phyloP scores from a whole-genome alignment of 441 rosid species.

The Dalechampia spathulata region DNA sequence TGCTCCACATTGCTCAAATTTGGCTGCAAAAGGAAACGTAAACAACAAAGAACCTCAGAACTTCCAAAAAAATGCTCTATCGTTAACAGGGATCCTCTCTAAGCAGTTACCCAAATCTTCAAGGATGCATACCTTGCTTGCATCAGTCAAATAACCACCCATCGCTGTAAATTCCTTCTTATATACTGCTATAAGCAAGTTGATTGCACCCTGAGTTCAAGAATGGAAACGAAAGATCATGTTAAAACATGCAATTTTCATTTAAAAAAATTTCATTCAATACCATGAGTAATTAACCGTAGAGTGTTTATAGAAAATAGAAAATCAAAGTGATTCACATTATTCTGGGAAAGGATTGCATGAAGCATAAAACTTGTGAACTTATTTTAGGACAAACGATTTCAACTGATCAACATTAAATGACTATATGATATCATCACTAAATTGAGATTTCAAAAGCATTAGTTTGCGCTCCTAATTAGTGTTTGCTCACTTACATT shows the following conservation, averaged over 20 bases:
- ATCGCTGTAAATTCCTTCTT: slow-evolving; percentile 62
- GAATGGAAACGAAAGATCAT: not conserved
- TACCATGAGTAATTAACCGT: not conserved
- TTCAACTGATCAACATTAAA: not conserved
- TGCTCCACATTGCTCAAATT: slow-evolving; percentile 68
- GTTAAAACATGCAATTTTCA: not conserved
- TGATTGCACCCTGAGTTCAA: slow-evolving; percentile 78
- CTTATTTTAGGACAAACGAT: not conserved
- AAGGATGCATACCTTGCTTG: slow-evolving; percentile 53
- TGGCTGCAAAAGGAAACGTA: slow-evolving; percentile 41
- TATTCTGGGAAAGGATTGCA: too few species aligned
- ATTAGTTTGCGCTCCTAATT: not conserved
- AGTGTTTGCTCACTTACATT: not conserved
- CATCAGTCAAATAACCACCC: slow-evolving; percentile 69
- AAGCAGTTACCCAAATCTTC: slow-evolving; percentile 6
- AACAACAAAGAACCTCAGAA: slow-evolving; percentile 1
- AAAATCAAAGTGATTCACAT: not conserved
- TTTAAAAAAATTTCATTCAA: too few species aligned
- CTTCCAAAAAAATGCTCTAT: slow-evolving; percentile 4
- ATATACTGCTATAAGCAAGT: slow-evolving; percentile 77
- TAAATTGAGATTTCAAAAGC: not conserved
- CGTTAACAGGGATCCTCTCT: not conserved
- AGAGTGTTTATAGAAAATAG: not conserved
- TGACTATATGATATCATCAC: not conserved
- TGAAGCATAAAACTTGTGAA: not conserved